These are phyloP conservation scores for Stagonosporopsis cucurbitacearum DNA, from an alignment of 2,329 filamentous ascomycete genomes.

Conservation along the genomic window DNA sequence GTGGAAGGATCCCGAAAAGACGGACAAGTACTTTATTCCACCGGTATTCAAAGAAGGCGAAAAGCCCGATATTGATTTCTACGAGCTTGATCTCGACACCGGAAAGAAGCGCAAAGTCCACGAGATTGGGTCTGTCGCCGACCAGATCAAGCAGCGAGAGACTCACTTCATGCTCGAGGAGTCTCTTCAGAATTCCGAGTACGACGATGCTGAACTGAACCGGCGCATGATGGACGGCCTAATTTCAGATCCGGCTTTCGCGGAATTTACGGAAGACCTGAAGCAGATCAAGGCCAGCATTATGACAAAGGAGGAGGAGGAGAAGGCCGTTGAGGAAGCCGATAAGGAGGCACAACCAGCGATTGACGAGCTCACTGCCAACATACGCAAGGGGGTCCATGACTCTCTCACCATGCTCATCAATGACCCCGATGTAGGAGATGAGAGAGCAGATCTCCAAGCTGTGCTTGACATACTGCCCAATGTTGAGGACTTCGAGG, in stretches of 20 bases:
- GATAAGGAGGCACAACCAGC: slow-evolving; percentile 23
- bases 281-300: slow-evolving; percentile 36
- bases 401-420: slow-evolving; percentile 35
- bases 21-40: slow-evolving; percentile 11
- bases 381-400: slow-evolving; percentile 28
- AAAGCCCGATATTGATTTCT: slow-evolving; percentile 33
- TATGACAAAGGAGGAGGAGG: slow-evolving; percentile 17
- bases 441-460: slow-evolving; percentile 30
- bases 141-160: slow-evolving; percentile 31
- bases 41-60: slow-evolving; percentile 22
- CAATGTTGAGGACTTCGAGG: slow-evolving; percentile 27
- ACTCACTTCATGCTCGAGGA: slow-evolving; percentile 35
- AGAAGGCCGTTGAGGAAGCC: neutral
- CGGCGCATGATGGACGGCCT: slow-evolving; percentile 36
- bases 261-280: slow-evolving; percentile 36
- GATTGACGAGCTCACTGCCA: slow-evolving; percentile 24
- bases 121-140: slow-evolving; percentile 32
- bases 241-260: slow-evolving; percentile 40
- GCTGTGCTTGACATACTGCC: slow-evolving; percentile 34
- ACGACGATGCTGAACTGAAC: slow-evolving; percentile 37
- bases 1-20: slow-evolving; percentile 3
- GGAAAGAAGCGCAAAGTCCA: slow-evolving; percentile 31
- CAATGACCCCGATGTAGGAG: slow-evolving; percentile 37
- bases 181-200: slow-evolving; percentile 33
- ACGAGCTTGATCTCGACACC: slow-evolving; percentile 39